Evolutionary conservation across 106 monocot species (phyloP).

Genomic region (Amphibolis antarctica): DNA sequence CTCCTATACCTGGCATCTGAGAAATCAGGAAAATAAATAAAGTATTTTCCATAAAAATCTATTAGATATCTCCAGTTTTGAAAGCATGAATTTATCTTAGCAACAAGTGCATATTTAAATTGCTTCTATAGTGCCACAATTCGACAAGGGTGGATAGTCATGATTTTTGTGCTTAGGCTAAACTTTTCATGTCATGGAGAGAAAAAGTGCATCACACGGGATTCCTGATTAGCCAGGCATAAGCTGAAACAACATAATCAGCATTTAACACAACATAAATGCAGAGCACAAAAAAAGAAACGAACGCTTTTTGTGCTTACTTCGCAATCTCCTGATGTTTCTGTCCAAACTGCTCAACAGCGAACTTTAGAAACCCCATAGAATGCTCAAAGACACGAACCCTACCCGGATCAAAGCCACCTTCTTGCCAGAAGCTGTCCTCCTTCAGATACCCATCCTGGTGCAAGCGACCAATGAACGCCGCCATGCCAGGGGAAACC

Average conservation of each 20-base stretch:
- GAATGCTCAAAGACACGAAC: slow-evolving; percentile 20
- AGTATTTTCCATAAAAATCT: too few species aligned
- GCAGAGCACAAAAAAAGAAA: neutral
- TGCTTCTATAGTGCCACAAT: too few species aligned
- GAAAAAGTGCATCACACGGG: too few species aligned
- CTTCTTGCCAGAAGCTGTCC: slow-evolving; percentile 14
- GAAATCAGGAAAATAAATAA: too few species aligned
- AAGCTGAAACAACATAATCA: neutral
- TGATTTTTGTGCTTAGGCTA: too few species aligned
- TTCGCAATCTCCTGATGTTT: slow-evolving; percentile 62
- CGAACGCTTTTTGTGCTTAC: slow-evolving; percentile 20
- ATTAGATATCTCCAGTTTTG: too few species aligned
- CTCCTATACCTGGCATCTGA: too few species aligned
- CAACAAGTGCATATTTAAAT: too few species aligned
- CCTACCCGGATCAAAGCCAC: slow-evolving; percentile 6
- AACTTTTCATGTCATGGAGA: too few species aligned
- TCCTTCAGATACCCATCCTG: slow-evolving; percentile 39
- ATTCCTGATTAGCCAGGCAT: neutral
- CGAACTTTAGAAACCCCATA: slow-evolving; percentile 23
- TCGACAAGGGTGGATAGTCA: too few species aligned
- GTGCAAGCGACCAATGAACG: slow-evolving; percentile 28
- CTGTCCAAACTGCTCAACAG: slow-evolving; percentile 42
- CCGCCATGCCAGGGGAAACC: slow-evolving; percentile 25
- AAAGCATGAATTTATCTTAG: too few species aligned
- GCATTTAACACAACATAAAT: neutral